phyloP scores from a whole-genome alignment of 768 basidiomycete genomes.

The Xerocomus potaroensis region DNA sequence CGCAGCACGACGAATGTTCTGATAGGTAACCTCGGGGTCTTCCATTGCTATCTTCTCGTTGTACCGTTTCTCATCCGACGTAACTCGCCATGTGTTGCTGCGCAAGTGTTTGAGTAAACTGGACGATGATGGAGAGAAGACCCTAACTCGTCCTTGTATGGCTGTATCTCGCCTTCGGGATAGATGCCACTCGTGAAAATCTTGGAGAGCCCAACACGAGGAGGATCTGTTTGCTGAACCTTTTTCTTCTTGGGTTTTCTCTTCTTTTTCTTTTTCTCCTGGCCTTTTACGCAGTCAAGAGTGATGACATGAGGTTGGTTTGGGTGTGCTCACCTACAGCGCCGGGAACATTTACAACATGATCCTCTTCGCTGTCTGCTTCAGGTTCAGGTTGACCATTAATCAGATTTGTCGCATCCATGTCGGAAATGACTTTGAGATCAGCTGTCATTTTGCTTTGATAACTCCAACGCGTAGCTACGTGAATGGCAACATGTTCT shows the following conservation, averaged over 20 bases:
- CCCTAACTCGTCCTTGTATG: constrained; percentile 88
- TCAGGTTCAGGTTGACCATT: constrained; percentile 23
- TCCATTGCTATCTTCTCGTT: constrained; percentile 72
- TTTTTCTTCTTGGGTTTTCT: constrained; percentile 90
- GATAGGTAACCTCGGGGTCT: constrained; percentile 83
- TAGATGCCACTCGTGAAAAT: constrained; percentile 83
- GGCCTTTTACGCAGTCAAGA: constrained; percentile 33
- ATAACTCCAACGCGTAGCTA: too few species aligned
- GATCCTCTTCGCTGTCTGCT: constrained; percentile 34
- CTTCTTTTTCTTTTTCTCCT: constrained; percentile 91
- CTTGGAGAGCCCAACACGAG: constrained; percentile 82
- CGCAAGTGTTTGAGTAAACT: background rate
- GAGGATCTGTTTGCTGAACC: constrained; percentile 83
- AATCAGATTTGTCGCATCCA: constrained; percentile 11
- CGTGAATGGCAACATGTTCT: too few species aligned
- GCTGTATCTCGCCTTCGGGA: constrained; percentile 88
- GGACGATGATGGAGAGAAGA: background rate
- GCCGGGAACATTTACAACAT: constrained; percentile 20
- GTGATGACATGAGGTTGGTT: background rate
- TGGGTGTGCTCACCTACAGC: constrained; percentile 25
- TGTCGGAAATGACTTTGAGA: constrained; percentile 7
- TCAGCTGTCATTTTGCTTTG: constrained; percentile 19
- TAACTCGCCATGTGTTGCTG: constrained; percentile 84
- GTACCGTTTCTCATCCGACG: constrained; percentile 86
- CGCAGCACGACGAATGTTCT: constrained; percentile 86